A percentile compares a stretch with the other conserved stretches of the same genome.
Evolutionary conservation across 208 protist genomes (phyloP).

Genomic region (Lotmaria passim): DNA sequence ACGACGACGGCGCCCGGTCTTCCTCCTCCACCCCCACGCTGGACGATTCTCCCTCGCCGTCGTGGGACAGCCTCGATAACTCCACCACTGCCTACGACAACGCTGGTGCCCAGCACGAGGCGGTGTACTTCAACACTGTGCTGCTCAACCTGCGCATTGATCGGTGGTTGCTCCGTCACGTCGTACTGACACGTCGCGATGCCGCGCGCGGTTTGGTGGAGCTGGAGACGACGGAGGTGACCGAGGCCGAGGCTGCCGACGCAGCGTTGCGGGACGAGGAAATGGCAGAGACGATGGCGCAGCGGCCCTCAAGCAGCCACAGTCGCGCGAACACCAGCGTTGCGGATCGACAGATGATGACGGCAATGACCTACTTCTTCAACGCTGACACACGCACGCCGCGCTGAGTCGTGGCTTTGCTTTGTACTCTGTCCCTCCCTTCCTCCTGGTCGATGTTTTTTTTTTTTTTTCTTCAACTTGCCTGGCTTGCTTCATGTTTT

Average conservation of each 20-base stretch:
- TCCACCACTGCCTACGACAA: neutral
- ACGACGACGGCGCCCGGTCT: neutral
- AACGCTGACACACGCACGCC: slow-evolving; percentile 13
- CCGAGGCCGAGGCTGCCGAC: slow-evolving; percentile 8
- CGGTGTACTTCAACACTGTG: slow-evolving; percentile 25
- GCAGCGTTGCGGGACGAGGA: slow-evolving; percentile 5
- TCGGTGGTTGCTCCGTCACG: slow-evolving; percentile 13
- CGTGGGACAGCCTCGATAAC: slow-evolving; percentile 5
- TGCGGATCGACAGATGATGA: neutral
- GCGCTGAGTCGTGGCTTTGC: neutral
- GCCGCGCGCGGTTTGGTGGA: slow-evolving; percentile 12
- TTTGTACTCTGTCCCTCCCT: neutral
- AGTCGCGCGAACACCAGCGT: neutral
- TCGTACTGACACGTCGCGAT: slow-evolving; percentile 15
- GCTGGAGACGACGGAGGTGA: slow-evolving; percentile 14
- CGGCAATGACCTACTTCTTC: slow-evolving; percentile 21
- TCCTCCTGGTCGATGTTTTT: neutral
- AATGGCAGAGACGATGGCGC: neutral
- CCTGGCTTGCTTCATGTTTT: neutral
- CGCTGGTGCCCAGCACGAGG: slow-evolving; percentile 7
- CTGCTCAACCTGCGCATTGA: slow-evolving; percentile 19
- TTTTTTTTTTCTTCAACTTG: neutral
- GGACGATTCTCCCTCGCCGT: slow-evolving; percentile 6
- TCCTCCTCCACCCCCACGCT: neutral
- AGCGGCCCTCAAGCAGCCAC: neutral